These are phyloP conservation scores for Monosporozyma servazzii DNA, from an alignment of 805 yeast species.

Conservation along the genomic window DNA sequence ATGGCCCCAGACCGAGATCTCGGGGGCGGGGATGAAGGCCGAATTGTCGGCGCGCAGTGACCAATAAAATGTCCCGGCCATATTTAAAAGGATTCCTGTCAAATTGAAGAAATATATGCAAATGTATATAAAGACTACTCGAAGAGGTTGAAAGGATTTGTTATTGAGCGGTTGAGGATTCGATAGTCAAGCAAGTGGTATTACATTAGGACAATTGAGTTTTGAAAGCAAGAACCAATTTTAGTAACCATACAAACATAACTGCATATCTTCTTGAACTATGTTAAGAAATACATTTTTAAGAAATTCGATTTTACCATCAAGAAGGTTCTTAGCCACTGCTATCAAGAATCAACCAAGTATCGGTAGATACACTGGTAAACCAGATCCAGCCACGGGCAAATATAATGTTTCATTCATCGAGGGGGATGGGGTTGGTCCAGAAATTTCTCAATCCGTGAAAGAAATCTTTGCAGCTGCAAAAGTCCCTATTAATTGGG, in stretches of 20 bases:
- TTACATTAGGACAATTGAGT: too few species aligned
- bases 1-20: neutral
- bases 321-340: conserved; percentile 14
- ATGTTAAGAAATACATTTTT: conserved; percentile 10
- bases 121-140: neutral
- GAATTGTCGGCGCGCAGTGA: neutral
- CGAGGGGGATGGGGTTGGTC: conserved; percentile 98
- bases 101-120: neutral
- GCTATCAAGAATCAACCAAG: conserved; percentile 20
- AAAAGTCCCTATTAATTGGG: conserved; percentile 93
- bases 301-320: conserved; percentile 1
- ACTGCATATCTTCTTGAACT: conserved; percentile 49
- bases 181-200: neutral
- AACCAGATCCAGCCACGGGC: conserved; percentile 48
- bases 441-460: conserved; percentile 90
- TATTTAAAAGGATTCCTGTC: neutral
- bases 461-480: conserved; percentile 91
- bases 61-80: neutral
- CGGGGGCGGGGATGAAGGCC: neutral
- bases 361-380: conserved; percentile 29
- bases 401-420: conserved; percentile 89
- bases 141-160: neutral
- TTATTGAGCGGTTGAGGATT: neutral
- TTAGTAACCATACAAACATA: conserved; percentile 3
- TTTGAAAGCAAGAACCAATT: neutral